Evolutionary conservation across 495 filamentous ascomycete genomes (phyloP), one percentile per base, ranked within the genome.

Genomic region (Thozetella sp.): DNA sequence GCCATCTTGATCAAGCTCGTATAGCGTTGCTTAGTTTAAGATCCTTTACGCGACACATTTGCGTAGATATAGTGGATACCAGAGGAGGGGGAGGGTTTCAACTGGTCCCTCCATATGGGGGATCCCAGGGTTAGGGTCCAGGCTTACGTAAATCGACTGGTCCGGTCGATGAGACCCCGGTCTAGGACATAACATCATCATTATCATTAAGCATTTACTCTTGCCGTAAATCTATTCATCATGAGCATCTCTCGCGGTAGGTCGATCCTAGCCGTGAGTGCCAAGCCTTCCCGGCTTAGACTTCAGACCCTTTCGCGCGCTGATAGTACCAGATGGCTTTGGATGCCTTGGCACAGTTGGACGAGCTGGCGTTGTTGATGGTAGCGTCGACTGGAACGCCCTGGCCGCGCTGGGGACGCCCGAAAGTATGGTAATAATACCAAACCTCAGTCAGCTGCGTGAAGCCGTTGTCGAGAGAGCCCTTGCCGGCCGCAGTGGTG

Each of bases 381-480:
- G 64, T 72, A 2, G 77, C 74, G 61, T 75, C 65, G 1, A 80
- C 72, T 1, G 74, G 71, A n/a, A 75, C 34, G 1, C 67, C 73
- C 55, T 76, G 63, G 9, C 64, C 68, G 11, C 67, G 62, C 68
- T 85, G 82, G n/a, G 77, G 72, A 2, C 69, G 58, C 13, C 80
- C 80, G 45, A 70, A 70, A 19, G 75, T 74, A 61, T 83, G 72
- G 40, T 73, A 68, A 60, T 81, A 84, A 58, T 83, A 84, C 76
- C 78, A 84, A 43, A 81, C 70, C 73, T 85, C 80, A 48, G 52
- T 69, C 23, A 83, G 56, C 20, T 70, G 59, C 3, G 80, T 83
- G 22, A 25, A 51, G n/a, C 82, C 80, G 57, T 72, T 72, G 64
- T 84, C 82, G 3, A 51, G 51, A 0, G 64, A 67, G 3, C 73